Evolutionary conservation across 192 early-diverging fungal species (phyloP).

Genomic region (Gamsiella multidivaricata): DNA sequence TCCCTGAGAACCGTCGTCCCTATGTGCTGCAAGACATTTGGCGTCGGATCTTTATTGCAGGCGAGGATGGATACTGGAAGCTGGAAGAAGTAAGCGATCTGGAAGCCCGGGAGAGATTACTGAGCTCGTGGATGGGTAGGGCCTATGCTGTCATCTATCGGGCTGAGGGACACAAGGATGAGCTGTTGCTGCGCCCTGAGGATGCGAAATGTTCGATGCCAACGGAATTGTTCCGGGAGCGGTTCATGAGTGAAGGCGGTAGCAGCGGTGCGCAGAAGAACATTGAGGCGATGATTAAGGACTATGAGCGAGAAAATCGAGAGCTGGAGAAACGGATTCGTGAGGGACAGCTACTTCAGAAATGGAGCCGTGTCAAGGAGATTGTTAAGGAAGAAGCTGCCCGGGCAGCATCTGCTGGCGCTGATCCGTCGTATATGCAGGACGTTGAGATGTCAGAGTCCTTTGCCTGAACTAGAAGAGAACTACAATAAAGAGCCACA

Average conservation of each 20-base stretch:
- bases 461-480: too few relatives aligned
- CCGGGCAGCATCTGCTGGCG: background rate
- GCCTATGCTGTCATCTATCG: conserved; percentile 32
- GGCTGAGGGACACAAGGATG: conserved; percentile 34
- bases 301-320: conserved; percentile 35
- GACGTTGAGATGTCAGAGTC: conserved; percentile 35
- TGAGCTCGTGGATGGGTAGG: conserved; percentile 34
- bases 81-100: conserved; percentile 20
- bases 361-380: conserved; percentile 27
- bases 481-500: too few relatives aligned
- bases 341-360: conserved; percentile 24
- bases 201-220: conserved; percentile 30
- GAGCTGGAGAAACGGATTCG: conserved; percentile 36
- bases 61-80: conserved; percentile 20
- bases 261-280: background rate
- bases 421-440: background rate
- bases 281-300: conserved; percentile 25
- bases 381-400: conserved; percentile 32
- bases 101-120: conserved; percentile 29
- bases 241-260: background rate
- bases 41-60: conserved; percentile 40
- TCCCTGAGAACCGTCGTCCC: conserved; percentile 40
- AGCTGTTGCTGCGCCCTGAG: conserved; percentile 34
- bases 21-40: conserved; percentile 47
- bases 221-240: conserved; percentile 29